Evolutionary conservation across 306 rosid genomes (phyloP).

Genomic region (Pterocarpus macrocarpus): DNA sequence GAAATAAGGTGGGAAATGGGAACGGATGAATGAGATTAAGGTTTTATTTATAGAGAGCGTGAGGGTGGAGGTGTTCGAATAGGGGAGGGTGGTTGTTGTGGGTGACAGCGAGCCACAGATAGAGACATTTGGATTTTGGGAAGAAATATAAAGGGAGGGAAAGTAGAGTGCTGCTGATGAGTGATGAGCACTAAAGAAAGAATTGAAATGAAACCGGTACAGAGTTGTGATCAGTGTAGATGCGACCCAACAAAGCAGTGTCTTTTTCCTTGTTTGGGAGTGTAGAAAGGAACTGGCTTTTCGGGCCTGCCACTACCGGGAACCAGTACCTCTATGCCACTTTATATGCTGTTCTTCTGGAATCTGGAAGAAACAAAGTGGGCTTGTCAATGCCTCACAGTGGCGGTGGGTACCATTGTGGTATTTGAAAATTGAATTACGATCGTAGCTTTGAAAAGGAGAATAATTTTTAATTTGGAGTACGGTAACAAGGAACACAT

Average conservation of each 20-base stretch:
- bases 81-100: slow-evolving; percentile 19
- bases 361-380: background rate
- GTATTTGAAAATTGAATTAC: slow-evolving; percentile 28
- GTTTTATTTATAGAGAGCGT: slow-evolving; percentile 20
- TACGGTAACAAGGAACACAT: background rate
- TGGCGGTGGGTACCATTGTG: slow-evolving; percentile 24
- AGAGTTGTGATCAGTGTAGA: slow-evolving; percentile 6
- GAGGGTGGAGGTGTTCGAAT: slow-evolving; percentile 30
- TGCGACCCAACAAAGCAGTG: slow-evolving; percentile 38
- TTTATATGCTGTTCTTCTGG: slow-evolving; percentile 26
- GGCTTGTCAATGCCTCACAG: slow-evolving; percentile 24
- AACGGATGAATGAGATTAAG: slow-evolving; percentile 35
- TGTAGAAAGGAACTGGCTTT: slow-evolving; percentile 47
- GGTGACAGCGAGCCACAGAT: slow-evolving; percentile 45
- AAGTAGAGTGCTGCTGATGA: background rate
- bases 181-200: slow-evolving; percentile 23
- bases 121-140: slow-evolving; percentile 44
- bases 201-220: slow-evolving; percentile 18
- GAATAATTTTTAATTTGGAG: background rate
- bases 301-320: slow-evolving; percentile 48
- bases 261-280: slow-evolving; percentile 54
- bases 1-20: background rate
- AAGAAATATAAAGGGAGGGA: slow-evolving; percentile 47
- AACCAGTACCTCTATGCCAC: slow-evolving; percentile 31
- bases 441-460: slow-evolving; percentile 3